Base-by-base conservation (phyloP, 805 yeast species). In the Candida dendrica region DNA sequence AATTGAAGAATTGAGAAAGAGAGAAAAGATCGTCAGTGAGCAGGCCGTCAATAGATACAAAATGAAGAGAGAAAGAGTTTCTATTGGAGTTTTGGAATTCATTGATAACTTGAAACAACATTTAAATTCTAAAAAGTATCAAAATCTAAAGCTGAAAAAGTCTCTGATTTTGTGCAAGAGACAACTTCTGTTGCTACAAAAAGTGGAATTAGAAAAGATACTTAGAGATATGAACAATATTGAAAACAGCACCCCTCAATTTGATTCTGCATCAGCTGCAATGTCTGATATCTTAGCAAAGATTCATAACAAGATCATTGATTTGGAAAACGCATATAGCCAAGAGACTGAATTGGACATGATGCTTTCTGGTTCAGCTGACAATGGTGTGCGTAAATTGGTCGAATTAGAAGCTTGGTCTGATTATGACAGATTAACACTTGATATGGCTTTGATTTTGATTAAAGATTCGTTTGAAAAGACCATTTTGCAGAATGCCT, bases 1-100 rank as follows among this genome's bases (percentile, higher is more conserved):
- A 56, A 86, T 87, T 43, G 84, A 76, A 40, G 84, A 79, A 46
- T 66, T 88, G 40, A 65, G 85, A 48, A 57, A 58, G 0, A 67
- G 88, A 40, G 86, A 81, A 53, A 49, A 60, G 5, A 51, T 59
- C 17, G 60, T 68, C 42, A 61, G 78, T 3, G 64, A 70, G 13
- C 53, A 59, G 19, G 64, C 69, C 1, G 33, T 72, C 4, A 53
- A 58, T 3, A 64, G 62, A 36, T 66, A 58, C 33, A 64, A 59
- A 16, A 42, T 56, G 6, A 56, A 61, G 15, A 58, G 68, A 36
- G 69, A 65, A 18, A 64, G 65, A 39, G 68, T 76, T 22, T 57
- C 65, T 6, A 52, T 61, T 18, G 56, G 66, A 14, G 52, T 75
- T 3, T 44, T 69, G 29, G 75, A 71, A 33, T 61, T 69, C 30